Evolutionary conservation across 2,329 filamentous ascomycete genomes (phyloP).

Genomic region (Colletotrichum euphorbiae): DNA sequence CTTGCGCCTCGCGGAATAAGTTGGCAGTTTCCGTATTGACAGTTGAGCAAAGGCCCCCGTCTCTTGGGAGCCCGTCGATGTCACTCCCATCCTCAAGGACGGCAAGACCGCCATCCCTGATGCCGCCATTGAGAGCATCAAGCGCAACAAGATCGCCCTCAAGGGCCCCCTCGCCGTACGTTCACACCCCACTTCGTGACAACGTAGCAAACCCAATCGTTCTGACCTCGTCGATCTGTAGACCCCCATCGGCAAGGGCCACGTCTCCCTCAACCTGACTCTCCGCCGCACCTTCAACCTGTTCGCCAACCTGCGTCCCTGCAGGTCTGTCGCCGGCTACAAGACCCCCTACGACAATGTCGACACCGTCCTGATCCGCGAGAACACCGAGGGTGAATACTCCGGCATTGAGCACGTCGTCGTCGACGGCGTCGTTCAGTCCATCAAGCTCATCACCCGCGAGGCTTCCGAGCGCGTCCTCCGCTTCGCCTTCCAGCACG

Average conservation of each 20-base stretch:
- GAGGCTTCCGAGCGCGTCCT: constrained; percentile 96
- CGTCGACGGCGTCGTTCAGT: constrained; percentile 97
- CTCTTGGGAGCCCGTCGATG: constrained; percentile 97
- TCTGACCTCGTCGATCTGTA: constrained; percentile 38
- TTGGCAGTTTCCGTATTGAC: constrained; percentile 42
- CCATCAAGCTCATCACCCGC: constrained; percentile 98
- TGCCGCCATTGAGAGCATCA: constrained; percentile 91
- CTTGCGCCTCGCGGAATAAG: not conserved
- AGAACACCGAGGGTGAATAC: constrained; percentile 99
- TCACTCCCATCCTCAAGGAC: constrained; percentile 92
- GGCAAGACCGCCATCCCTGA: constrained; percentile 96
- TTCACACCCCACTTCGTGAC: constrained; percentile 40
- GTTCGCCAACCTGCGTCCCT: constrained; percentile 98
- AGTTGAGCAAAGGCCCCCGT: constrained; percentile 76
- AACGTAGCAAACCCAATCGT: not conserved
- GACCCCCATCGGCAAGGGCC: constrained; percentile 83
- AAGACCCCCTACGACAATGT: constrained; percentile 99
- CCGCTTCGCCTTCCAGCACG: constrained; percentile 98
- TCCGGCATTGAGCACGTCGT: constrained; percentile 99
- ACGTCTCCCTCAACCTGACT: constrained; percentile 98
- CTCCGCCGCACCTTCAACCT: constrained; percentile 99
- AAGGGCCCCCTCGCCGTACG: constrained; percentile 96
- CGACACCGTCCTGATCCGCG: constrained; percentile 96
- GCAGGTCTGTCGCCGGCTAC: constrained; percentile 95
- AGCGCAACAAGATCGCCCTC: constrained; percentile 95